Evolutionary conservation across 352 stramenopile species (phyloP).

Genomic region (Discostella stelligera): DNA sequence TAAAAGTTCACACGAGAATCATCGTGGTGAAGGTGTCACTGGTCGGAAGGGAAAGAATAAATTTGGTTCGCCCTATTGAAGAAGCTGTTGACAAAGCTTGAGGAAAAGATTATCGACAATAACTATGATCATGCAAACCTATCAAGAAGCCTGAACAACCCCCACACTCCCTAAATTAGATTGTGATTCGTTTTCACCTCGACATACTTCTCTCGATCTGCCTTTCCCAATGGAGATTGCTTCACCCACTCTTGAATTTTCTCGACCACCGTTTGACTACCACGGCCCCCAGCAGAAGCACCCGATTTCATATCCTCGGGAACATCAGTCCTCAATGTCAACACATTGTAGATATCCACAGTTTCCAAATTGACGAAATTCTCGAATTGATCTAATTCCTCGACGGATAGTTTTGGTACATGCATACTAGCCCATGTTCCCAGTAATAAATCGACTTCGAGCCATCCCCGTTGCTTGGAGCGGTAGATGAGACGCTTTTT

Average conservation of each 20-base stretch:
- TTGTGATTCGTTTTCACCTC: constrained; percentile 78
- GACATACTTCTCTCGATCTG: constrained; percentile 78
- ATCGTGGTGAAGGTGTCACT: background rate
- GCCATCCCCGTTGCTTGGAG: constrained; percentile 92
- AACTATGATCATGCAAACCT: background rate
- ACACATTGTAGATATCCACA: constrained; percentile 97
- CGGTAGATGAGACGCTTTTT: constrained; percentile 92
- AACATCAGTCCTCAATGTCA: constrained; percentile 87
- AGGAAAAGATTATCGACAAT: background rate
- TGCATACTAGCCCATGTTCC: constrained; percentile 91
- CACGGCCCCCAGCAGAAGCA: background rate
- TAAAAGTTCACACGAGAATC: background rate
- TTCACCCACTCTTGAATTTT: constrained; percentile 89
- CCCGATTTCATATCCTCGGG: constrained; percentile 73
- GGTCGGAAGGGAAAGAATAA: constrained; percentile 26
- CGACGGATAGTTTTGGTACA: constrained; percentile 83
- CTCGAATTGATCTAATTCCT: constrained; percentile 92
- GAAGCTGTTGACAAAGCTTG: background rate
- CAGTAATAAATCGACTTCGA: constrained; percentile 94
- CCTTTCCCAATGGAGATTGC: constrained; percentile 88
- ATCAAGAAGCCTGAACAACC: too few relatives aligned
- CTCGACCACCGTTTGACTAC: constrained; percentile 89
- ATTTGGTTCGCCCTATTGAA: constrained; percentile 29
- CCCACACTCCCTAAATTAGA: constrained; percentile 62
- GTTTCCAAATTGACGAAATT: constrained; percentile 95